Base-by-base conservation (phyloP, 345 rosid species). In the Linum trigynum region DNA sequence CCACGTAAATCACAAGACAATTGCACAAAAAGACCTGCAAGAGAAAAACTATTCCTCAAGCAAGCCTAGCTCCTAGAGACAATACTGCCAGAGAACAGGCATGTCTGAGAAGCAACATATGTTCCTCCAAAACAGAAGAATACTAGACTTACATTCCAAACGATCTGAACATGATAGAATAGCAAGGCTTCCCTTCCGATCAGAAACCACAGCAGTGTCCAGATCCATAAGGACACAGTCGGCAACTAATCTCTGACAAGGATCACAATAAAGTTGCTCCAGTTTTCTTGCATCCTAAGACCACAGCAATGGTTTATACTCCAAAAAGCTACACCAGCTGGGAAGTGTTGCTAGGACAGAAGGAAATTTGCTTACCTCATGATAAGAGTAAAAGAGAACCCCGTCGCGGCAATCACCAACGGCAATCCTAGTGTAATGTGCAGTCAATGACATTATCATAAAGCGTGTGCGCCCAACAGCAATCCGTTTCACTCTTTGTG, bases 351-450 rank as follows among this genome's bases (percentile, higher is more conserved):
- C 53, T 48, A 48, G 2, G 36, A 38, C 41, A 55, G 41, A 65
- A 40, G 15, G 48, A 7, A n/a, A 23, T 68, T 32, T 42, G 43
- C 62, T 63, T 68, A 94, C 99, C 99, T 86, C 99, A 3, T 85
- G 82, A 79, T 83, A 94, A 39, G 92, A 77, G 74, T 85, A 94
- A 66, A 94, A 94, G 68, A 90, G 88, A 74, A 94, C 82, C 73
- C 99, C 99, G 72, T 94, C 99, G 61, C 99, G 97, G 77, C 99
- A 94, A 76, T 94, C 95, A 60, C 99, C 97, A 71, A 94, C 97
- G 9, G 83, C 97, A 72, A 94, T 94, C 79, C 99, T 85, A 67
- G 88, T 84, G 69, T 72, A 80, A 78, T 85, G 75, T 55, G 96
- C 78, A 10, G 92, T 84, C 82, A 94, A 81, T 43, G 88, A 84